A percentile compares a stretch with the other conserved stretches of the same genome.
Conservation (phyloP, 148 eudicot genomes). For the Rhododendron henanense region DNA sequence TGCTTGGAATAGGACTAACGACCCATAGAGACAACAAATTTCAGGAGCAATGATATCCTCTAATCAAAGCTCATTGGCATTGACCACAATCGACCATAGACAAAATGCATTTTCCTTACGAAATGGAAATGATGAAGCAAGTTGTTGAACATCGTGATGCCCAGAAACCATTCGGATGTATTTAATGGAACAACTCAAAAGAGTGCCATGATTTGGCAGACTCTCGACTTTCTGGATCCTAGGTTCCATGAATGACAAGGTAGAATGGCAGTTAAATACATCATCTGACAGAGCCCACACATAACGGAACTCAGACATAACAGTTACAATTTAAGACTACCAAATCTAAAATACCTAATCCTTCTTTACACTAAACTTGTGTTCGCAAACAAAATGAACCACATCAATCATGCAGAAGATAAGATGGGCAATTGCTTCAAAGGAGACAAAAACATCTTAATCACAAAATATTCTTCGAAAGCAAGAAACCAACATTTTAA, state of each 20-base stretch:
- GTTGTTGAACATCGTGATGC: neutral
- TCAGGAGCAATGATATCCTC: neutral
- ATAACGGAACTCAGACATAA: neutral
- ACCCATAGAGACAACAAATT: neutral
- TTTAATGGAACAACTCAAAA: neutral
- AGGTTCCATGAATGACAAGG: neutral
- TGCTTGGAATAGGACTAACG: neutral
- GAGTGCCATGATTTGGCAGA: neutral
- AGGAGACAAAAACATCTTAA: neutral
- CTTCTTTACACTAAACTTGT: neutral
- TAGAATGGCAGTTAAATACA: neutral
- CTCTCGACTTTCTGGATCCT: neutral
- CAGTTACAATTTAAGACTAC: neutral
- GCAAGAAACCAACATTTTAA: slow-evolving; percentile 2
- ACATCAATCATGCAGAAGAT: neutral
- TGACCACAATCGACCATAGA: neutral
- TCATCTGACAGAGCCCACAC: neutral
- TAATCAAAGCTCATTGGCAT: neutral
- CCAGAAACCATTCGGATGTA: neutral
- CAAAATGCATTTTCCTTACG: neutral
- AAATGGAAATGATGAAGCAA: neutral
- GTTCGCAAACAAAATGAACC: slow-evolving; percentile 1
- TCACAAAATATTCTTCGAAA: neutral
- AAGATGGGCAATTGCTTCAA: neutral
- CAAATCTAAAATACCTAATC: neutral